Base-by-base conservation (phyloP, 129 eudicot genomes). In the Saussurea involucrata region DNA sequence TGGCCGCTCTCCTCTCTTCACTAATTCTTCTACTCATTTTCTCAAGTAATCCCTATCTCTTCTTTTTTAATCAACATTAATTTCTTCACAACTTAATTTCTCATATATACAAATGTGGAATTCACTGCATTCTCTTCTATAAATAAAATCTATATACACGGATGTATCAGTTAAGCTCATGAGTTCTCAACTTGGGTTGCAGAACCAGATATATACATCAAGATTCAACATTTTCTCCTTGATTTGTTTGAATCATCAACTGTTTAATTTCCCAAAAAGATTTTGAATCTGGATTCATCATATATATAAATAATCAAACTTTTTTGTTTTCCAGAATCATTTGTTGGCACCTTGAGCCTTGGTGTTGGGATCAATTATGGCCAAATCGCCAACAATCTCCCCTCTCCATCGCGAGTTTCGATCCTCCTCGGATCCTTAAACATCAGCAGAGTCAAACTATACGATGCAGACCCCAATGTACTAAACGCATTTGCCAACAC, bases 321-420 rank as follows among this genome's bases (percentile, higher is more conserved):
- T 69, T 69, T 5, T 72, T 70, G 68, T 66, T 49, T 72, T 4
- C 8, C 82, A 88, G 97, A 81, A 73, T 79, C 85, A 74, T 75
- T 77, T 27, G 5, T 57, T 34, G 72, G 83, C 7, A 86, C 68
- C 58, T 75, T 44, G 3, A 40, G 95, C 74, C 73, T 89, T 69
- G 96, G 96, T 71, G 85, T 93, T 24, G 98, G 98, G 79, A 91
- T 93, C n/a, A 93, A 93, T 75, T 93, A 93, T 64, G 98, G 98
- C 11, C 97, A 91, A 68, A 91, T 93, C 21, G 98, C 92, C 49
- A 85, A 91, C 78, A 91, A 93, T 78, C 96, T 93, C 64, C 98
- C 98, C 10, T 27, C 98, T 12, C 97, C 92, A 3, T 72, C 88
- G 0, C 91, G 92, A 1, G 98, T 93, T 0, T 77, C 90, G 3